Evolutionary conservation across 2,329 filamentous ascomycete species (phyloP), one percentile per base, ranked within the genome.

Genomic region (Arthrinium puccinioides): DNA sequence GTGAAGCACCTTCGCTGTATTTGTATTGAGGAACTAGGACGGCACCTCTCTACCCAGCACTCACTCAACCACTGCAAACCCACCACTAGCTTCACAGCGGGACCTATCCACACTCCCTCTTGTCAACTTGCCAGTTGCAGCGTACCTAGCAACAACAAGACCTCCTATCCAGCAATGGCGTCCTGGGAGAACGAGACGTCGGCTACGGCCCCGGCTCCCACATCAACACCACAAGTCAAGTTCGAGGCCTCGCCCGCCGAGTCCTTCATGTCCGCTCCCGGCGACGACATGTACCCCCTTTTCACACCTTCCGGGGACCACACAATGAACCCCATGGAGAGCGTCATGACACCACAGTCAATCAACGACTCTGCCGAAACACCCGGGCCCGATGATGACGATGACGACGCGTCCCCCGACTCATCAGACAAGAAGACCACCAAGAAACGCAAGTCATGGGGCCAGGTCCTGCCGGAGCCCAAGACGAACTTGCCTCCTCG

Each of bases 391-490:
- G 49, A 50, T 5, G 37, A 43, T 21, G 40, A 41, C 23, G 36
- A 47, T 21, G 37, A 44, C 6, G 43, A 50, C 2, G 19, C 47
- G 2, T 38, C 48, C 3, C 50, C 51, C 9, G 37, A 37, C 26
- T 31, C 6, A 39, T 51, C 1, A 0, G 75, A 82, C 32, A 87
- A 85, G 72, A 92, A 87, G 68, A 72, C 76, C 1, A 67, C 74
- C 24, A 96, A 96, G 78, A 96, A 96, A 78, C 76, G 92, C 54
- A 98, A 97, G 69, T 97, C 92, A 33, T 98, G 92, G 92, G 92
- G 92, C 34, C 92, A 98, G 64, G 87, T 94, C 60, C 79, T 97
- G 27, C 92, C 92, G 14, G 87, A 94, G 57, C 92, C 92, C 29
- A 97, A 96, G 75, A 97, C 92, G 21, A 94, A 90, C 56, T 79